Evolutionary conservation across 73 alveolate species (phyloP).

Genomic region (Blepharisma stoltei): DNA sequence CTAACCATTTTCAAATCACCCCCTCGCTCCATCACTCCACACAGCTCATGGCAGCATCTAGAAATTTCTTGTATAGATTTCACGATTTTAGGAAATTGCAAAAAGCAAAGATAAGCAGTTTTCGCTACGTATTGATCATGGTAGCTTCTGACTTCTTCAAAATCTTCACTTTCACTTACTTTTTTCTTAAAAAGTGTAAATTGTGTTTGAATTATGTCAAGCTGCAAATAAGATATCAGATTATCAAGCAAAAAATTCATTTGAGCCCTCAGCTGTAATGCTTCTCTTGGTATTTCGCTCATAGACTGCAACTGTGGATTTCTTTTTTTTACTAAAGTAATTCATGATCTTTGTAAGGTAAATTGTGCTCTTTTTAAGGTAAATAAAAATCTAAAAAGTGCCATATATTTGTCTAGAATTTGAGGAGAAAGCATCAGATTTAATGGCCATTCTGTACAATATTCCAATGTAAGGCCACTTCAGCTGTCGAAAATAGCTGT

Average conservation of each 20-base stretch:
- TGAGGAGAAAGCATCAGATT: constrained; percentile 59
- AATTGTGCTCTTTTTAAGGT: constrained; percentile 63
- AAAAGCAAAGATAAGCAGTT: constrained; percentile 49
- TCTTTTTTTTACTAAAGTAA: background rate
- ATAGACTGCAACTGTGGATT: constrained; percentile 35
- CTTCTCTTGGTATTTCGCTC: constrained; percentile 23
- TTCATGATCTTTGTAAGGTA: constrained; percentile 47
- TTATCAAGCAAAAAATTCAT: constrained; percentile 60
- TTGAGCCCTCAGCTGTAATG: constrained; percentile 37
- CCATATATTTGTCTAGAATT: constrained; percentile 55
- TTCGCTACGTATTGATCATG: constrained; percentile 53
- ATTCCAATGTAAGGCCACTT: constrained; percentile 65
- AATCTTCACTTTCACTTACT: constrained; percentile 46
- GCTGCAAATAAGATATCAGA: constrained; percentile 53
- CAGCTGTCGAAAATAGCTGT: constrained; percentile 43
- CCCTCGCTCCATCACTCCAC: constrained; percentile 27
- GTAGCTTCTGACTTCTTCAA: constrained; percentile 56
- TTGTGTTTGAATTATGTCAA: constrained; percentile 57
- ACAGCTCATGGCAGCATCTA: constrained; percentile 38
- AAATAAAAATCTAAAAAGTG: constrained; percentile 55
- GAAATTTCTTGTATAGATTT: constrained; percentile 50
- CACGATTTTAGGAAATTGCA: constrained; percentile 33
- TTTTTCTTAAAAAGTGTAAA: constrained; percentile 43
- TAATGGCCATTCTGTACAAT: constrained; percentile 60
- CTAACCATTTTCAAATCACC: constrained; percentile 37